Evolutionary conservation across 805 yeast species (phyloP).

Genomic region (Monosporozyma yasuniensis): DNA sequence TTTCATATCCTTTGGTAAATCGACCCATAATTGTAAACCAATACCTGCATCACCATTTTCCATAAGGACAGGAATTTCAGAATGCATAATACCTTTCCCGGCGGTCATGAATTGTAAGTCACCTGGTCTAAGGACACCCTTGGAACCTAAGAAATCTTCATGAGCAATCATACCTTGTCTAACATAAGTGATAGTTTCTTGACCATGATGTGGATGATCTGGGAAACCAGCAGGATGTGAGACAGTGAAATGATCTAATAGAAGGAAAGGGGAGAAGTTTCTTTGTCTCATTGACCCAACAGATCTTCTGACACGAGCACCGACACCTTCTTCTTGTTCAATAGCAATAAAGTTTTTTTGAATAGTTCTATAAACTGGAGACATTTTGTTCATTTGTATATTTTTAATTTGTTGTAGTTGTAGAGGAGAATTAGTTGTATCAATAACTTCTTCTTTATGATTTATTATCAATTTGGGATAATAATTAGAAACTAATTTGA

Average conservation of each 20-base stretch:
- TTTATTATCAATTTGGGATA: background rate
- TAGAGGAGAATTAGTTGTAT: background rate
- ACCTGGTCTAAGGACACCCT: slow-evolving; percentile 68
- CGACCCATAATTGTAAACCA: slow-evolving; percentile 87
- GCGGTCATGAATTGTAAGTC: slow-evolving; percentile 94
- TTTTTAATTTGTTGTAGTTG: background rate
- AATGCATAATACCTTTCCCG: slow-evolving; percentile 77
- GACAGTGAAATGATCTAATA: slow-evolving; percentile 71
- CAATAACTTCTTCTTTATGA: background rate
- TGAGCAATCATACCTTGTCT: slow-evolving; percentile 63
- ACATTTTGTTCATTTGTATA: slow-evolving; percentile 1
- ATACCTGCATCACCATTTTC: slow-evolving; percentile 41
- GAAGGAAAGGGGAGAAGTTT: slow-evolving; percentile 71
- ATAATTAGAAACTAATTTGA: background rate
- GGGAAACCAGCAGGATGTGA: slow-evolving; percentile 66
- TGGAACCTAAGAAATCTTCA: slow-evolving; percentile 81
- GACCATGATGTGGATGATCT: slow-evolving; percentile 78
- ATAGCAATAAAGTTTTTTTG: slow-evolving; percentile 46
- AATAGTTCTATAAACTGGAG: slow-evolving; percentile 34
- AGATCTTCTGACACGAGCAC: slow-evolving; percentile 78
- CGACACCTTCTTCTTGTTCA: slow-evolving; percentile 78
- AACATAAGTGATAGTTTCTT: slow-evolving; percentile 67
- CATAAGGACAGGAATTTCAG: slow-evolving; percentile 69
- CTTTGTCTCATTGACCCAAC: slow-evolving; percentile 61
- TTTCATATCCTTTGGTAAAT: slow-evolving; percentile 57